Evolutionary conservation across 768 basidiomycete species (phyloP), one percentile per base, ranked within the genome.

Genomic region (Scleroderma bovista): DNA sequence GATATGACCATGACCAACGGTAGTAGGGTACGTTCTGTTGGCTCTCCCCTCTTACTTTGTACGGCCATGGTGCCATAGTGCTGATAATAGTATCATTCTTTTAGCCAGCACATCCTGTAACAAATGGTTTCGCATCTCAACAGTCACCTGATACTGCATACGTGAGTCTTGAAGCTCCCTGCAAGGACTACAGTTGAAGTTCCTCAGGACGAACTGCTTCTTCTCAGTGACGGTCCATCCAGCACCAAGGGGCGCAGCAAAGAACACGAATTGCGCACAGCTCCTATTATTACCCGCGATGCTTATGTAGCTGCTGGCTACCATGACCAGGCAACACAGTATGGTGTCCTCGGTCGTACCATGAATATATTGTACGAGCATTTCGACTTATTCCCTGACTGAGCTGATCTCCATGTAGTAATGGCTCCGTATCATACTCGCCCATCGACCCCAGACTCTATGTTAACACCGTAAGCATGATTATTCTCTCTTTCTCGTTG

Each of bases 271-370:
- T 50, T 68, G 2, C 52, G 54, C 12, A 80, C 79, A 0, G 77
- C 81, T 0, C 81, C 81, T 0, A 56, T 81, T 17, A 62, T 81
- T 10, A 79, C 76, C 2, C 70, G 76, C 13, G 77, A 75, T n/a
- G 81, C 79, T 0, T 72, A 72, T 37, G 56, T 70, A 13, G 52
- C 60, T 0, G 65, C 69, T 3, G 63, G 63, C n/a, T 67, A 67
- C 43, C 54, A 46, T 13, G 62, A 68, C 2, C 62, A 60, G n/a
- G 48, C 65, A 9, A 66, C 72, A 0, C 86, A 86, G 53, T 84
- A 87, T 51, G 85, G 84, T 0, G 75, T 87, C 1, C 54, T 86
- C 1, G 85, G 86, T 0, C 69, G 72, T 3, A 59, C 72, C 0
- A 15, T 80, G 3, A 64, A 70, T 0, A 73, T 73, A 32, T 66